Base-by-base conservation (phyloP, 768 basidiomycete genomes). In the Amylocystis lapponica region DNA sequence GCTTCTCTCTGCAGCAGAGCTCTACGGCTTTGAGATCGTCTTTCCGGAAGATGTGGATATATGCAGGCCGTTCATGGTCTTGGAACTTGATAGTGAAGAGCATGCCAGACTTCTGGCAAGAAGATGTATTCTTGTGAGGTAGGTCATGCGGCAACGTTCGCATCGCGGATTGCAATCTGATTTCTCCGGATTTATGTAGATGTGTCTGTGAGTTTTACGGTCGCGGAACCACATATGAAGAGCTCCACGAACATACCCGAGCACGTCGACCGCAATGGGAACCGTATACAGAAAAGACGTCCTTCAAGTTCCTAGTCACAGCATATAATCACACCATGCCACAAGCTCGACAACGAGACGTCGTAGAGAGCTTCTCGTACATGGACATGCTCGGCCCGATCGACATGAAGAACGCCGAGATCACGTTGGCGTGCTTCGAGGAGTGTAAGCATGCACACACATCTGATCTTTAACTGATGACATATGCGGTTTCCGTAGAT, bases 81-180 rank as follows among this genome's bases (percentile, higher is more conserved):
- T 93, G 26, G 68, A 67, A 8, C 66, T 97, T 5, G 75, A 79
- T 17, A 60, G 69, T 21, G 91, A 91, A 51, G 76, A 80, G 27
- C 81, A 95, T 47, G 91, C 86, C 0, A 64, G 70, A 35, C 59
- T 76, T n/a, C 68, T 99, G 21, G 85, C 87, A 0, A 66, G 71
- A 45, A 68, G 95, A 51, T 88, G 90, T 53, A 81, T 95, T 33
- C 60, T 94, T 39, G 75, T 98, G 58, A 92, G 84, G 92, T 93
- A 47, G 43, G 78, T 63, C 27, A n/a, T n/a, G 38, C 16, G 43
- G 39, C 30, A 34, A 36, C 19, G 37, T 45, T 25, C 21, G 6
- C 34, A 21, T 16, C 16, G 4, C 12, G 17, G 3, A 27, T 11
- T 17, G 1, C 20, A 1, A 9, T 16, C 36, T 29, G n/a, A 31